A percentile compares a stretch with the other conserved stretches of the same genome.
These are phyloP conservation scores for Erysiphe pulchra DNA, from an alignment of 2,329 filamentous ascomycete species.

Conservation along the genomic window DNA sequence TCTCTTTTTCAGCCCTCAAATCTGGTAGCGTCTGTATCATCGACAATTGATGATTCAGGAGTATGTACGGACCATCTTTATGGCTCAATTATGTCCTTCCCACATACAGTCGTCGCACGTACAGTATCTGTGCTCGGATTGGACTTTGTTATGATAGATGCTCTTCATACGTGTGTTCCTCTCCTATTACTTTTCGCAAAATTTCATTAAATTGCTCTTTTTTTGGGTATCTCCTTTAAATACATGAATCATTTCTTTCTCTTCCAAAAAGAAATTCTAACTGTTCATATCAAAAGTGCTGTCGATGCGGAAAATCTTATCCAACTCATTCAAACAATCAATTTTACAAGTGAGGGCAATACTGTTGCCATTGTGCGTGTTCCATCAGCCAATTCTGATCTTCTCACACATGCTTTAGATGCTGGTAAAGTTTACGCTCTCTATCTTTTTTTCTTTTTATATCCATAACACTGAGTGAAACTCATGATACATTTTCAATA, in stretches of 20 bases:
- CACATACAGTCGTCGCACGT: not conserved
- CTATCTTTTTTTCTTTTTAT: not conserved
- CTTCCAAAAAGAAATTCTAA: not conserved
- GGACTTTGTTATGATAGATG: not conserved
- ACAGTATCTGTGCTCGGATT: not conserved
- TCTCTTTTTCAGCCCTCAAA: not conserved
- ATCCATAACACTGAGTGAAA: not conserved
- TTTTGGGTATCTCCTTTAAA: too few relatives aligned
- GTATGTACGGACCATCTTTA: not conserved
- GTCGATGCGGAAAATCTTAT: not conserved
- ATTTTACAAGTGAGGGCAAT: constrained; percentile 1
- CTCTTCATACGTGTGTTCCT: not conserved
- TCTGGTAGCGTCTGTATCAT: not conserved
- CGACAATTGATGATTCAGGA: not conserved
- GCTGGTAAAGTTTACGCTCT: not conserved
- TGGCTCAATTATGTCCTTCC: not conserved
- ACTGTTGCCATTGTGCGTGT: not conserved
- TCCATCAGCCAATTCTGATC: not conserved
- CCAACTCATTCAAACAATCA: not conserved
- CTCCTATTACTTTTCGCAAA: not conserved
- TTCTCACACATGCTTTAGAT: not conserved
- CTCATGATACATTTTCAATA: not conserved
- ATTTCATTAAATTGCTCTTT: too few relatives aligned
- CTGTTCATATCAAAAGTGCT: not conserved
- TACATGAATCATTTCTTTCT: not conserved